Base-by-base conservation (phyloP, 345 rosid species). In the Eutrema japonicum region DNA sequence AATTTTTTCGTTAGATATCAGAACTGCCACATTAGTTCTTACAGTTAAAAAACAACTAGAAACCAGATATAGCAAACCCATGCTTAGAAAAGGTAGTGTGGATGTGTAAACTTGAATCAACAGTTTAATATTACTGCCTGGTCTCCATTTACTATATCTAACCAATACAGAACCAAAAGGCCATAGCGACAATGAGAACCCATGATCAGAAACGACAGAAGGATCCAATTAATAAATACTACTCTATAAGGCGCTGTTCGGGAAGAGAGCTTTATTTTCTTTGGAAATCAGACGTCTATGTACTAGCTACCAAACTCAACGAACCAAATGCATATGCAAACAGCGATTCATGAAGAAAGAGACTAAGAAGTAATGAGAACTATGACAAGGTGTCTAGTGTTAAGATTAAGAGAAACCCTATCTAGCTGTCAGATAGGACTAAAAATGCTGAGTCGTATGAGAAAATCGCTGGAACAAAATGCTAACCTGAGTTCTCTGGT, bases 1-100 rank as follows among this genome's bases (percentile, higher is more conserved):
- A 76, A 77, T 78, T 74, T 82, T 47, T 64, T 32, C 30, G 32
- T 75, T 54, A 68, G 73, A 55, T 80, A 72, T 79, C 22, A 81
- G 32, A 76, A 80, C 86, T 83, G 42, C 35, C 8, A 36, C 26
- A 32, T 32, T 11, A n/a, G 29, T 49, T 61, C 27, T 43, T 18
- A 42, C 18, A 64, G 12, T 7, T 61, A 26, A 3, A 56, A 7
- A 0, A 62, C 10, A 0, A 32, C 13, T 3, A n/a, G 10, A 22
- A 8, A 38, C 4, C 43, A 56, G 43, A 74, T 2, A 18, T 22
- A 49, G 18, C 67, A 12, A 6, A 3, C 1, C 13, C 12, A 63
- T 58, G 48, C 38, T 16, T 38, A 12, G 4, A 56, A 16, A 47
- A 12, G 4, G 36, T 56, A 56, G 72, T 6, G 6, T 11, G 48